Base-by-base conservation (phyloP, 2,329 filamentous ascomycete genomes). In the Colletotrichum sp. region DNA sequence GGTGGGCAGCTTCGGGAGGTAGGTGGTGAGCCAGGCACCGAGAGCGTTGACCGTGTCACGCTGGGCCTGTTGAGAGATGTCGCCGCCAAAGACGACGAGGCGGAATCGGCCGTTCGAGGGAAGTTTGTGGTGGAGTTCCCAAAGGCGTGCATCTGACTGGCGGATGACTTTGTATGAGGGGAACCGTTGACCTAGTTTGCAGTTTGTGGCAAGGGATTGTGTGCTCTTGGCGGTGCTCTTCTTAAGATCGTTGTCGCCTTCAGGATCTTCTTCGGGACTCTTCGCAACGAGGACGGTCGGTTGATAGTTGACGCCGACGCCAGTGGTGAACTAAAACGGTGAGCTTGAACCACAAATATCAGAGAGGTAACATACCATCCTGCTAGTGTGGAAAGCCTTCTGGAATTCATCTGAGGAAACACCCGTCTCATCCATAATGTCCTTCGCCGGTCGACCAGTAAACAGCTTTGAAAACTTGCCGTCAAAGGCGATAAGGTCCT, bases 321-420 rank as follows among this genome's bases (percentile, higher is more conserved):
- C 74, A 34, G 59, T 76, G 9, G 74, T 80, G 83, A 76, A 39
- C 72, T 77, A 16, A 5, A 8, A n/a, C 12, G n/a, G 8, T 44
- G 21, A 34, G 24, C 13, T 21, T 24, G 4, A 12, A 62, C 7
- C 21, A 8, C 10, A 8, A n/a, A 15, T 4, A 18, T 30, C 24
- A 18, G 55, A 26, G 34, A 13, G 49, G 21, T 34, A 28, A 36
- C 70, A 21, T 69, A 74, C 74, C 74, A 90, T 79, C 76, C 91
- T 90, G 3, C 90, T 90, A 76, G 91, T 91, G 34, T 89, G 80
- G 78, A 94, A 93, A 0, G 89, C 89, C 1, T 89, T 82, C 79
- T 93, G 91, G 85, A 94, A 94, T 44, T 90, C 90, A 0, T 89
- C 87, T 89, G 93, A 91, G 75, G 86, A 90, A 74, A 93, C 89